A percentile compares a stretch with the other conserved stretches of the same genome.
These are phyloP conservation scores for Umbelopsis isabellina DNA, from an alignment of 192 early-diverging fungal genomes.

Conservation along the genomic window DNA sequence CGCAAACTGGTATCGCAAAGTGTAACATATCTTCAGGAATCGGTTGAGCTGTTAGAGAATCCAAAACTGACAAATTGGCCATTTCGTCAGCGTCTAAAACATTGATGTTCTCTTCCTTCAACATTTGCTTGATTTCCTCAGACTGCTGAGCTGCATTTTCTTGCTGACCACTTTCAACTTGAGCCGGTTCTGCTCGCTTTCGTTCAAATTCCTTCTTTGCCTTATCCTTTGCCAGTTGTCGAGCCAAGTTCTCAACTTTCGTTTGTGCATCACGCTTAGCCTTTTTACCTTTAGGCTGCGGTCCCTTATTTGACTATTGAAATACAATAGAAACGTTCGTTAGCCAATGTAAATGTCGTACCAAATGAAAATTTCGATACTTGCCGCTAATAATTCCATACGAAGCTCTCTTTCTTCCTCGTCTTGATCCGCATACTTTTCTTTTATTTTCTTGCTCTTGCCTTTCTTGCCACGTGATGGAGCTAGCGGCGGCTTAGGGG, in stretches of 20 bases:
- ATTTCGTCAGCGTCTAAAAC: conserved; percentile 55
- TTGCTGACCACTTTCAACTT: neutral
- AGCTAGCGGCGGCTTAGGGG: conserved; percentile 20
- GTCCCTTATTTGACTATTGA: conserved; percentile 62
- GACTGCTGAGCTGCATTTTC: conserved; percentile 22
- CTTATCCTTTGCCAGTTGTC: conserved; percentile 23
- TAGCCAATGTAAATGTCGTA: neutral
- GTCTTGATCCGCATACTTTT: conserved; percentile 94
- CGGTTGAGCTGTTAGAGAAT: conserved; percentile 82
- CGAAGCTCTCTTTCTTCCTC: conserved; percentile 88
- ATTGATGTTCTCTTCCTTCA: conserved; percentile 62
- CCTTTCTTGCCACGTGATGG: conserved; percentile 81
- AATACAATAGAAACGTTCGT: neutral
- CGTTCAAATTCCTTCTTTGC: conserved; percentile 25
- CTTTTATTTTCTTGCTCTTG: conserved; percentile 90
- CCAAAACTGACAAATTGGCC: conserved; percentile 68
- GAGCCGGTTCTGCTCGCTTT: conserved; percentile 5
- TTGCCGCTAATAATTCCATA: conserved; percentile 78
- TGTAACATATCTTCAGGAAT: conserved; percentile 77
- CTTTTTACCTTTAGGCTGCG: conserved; percentile 76
- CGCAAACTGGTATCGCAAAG: conserved; percentile 91
- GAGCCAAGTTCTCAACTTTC: conserved; percentile 42
- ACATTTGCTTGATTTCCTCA: conserved; percentile 54
- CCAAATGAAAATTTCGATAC: neutral
- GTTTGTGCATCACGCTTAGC: conserved; percentile 61